Base-by-base conservation (phyloP, 2,329 filamentous ascomycete species). In the Penicillium sp. region DNA sequence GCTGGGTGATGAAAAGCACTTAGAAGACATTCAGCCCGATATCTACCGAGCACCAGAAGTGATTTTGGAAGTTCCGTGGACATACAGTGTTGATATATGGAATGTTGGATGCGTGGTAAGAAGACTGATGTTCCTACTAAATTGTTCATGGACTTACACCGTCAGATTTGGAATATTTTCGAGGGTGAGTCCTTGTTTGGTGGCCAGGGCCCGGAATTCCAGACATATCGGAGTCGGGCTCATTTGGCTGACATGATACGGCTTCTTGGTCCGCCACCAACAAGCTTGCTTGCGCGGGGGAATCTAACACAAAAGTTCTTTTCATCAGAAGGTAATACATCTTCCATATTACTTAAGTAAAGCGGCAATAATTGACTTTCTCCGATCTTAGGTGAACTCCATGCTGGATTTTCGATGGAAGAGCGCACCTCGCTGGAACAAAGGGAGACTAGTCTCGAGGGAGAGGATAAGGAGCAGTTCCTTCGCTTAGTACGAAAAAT, bases 11-110 rank as follows among this genome's bases (percentile, higher is more conserved):
- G 14, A 48, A 31, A 53, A 74, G 18, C 75, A 78, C 50, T 33
- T 14, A 1, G 64, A 60, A 60, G 49, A 56, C 27, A 58, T 71
- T 40, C 67, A 73, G 47, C 71, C 72, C 22, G 50, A 71, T 56
- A 69, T 72, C 22, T 74, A 74, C 51, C 67, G 69, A 49, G 68
- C 72, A 18, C 72, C 72, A 7, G 72, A 84, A 56, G 78, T 82
- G 8, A 80, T 82, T 5, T 54, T 83, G 0, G 61, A n/a, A n/a
- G n/a, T n/a, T n/a, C n/a, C n/a, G n/a, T n/a, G n/a, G n/a, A n/a
- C n/a, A n/a, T n/a, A n/a, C n/a, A n/a, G n/a, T n/a, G n/a, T n/a
- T 14, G 80, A 84, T 65, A 78, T 84, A 50, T 84, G 81, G 81
- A 81, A 79, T 53, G 71, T 73, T 3, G 80, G 79, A 8, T 78